Percentiles rank a stretch among this genome's conserved stretches.
Conservation (phyloP, 2,329 filamentous ascomycete species). For the Akanthomyces muscarius region DNA sequence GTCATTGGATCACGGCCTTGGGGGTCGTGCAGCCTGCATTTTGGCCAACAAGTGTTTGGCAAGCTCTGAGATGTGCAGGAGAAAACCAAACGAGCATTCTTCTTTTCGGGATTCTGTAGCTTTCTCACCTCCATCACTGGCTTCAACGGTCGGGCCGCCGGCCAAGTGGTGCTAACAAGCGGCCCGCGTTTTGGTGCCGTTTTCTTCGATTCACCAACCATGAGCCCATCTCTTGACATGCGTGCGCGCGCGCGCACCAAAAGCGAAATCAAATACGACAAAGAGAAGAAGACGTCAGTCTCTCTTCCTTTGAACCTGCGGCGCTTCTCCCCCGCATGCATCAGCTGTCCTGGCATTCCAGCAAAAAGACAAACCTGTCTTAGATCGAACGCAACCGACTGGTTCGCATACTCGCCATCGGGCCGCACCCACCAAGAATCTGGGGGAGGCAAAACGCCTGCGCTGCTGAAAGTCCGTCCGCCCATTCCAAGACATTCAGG, state of each 20-base stretch:
- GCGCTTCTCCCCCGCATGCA: neutral
- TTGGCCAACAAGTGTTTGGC: no score
- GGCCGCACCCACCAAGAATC: neutral
- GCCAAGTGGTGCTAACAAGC: neutral
- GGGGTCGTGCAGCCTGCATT: no score
- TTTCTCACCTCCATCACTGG: no score
- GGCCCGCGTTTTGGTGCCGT: slow-evolving; percentile 1
- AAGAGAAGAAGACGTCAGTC: no score
- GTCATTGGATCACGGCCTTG: no score
- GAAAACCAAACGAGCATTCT: no score
- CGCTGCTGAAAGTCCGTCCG: neutral
- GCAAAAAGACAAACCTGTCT: neutral
- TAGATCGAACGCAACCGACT: neutral
- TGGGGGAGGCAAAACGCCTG: neutral
- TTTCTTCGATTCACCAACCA: neutral
- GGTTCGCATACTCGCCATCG: neutral
- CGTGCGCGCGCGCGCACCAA: no score
- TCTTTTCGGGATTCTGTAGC: no score
- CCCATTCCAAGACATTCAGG: slow-evolving; percentile 4
- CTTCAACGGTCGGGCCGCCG: neutral
- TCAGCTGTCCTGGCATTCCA: neutral
- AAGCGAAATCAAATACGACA: neutral
- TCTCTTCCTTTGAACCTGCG: neutral
- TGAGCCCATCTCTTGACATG: neutral
- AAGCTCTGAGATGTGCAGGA: no score